Percentiles rank a stretch among this genome's conserved stretches.
phyloP scores from a whole-genome alignment of 1,284 basidiomycete species.

The Cerioporus squamosus region DNA sequence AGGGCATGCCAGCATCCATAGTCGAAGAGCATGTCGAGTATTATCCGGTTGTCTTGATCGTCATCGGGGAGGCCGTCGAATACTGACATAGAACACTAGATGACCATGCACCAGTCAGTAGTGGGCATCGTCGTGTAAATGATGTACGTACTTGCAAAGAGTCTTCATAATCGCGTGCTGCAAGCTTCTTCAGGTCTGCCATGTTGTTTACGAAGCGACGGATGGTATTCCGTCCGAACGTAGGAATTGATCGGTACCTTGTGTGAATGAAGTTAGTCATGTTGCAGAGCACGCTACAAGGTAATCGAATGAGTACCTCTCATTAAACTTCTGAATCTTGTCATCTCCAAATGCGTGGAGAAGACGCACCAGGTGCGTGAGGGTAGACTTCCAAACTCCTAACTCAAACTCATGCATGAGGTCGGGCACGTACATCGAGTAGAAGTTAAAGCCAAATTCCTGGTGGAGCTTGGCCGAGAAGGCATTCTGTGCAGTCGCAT shows the following conservation, averaged over 20 bases:
- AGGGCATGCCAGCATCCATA: conserved; percentile 35
- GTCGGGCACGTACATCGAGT: conserved; percentile 37
- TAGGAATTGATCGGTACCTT: conserved; percentile 18
- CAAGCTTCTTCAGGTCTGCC: conserved; percentile 31
- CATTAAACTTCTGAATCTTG: conserved; percentile 13
- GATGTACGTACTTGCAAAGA: conserved; percentile 27
- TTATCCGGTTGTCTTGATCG: conserved; percentile 28
- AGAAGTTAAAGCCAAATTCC: conserved; percentile 29
- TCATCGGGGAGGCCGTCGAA: conserved; percentile 29
- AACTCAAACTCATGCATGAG: conserved; percentile 44
- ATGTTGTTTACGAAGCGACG: conserved; percentile 29
- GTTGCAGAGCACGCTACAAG: too few species aligned
- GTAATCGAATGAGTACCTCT: conserved; percentile 13
- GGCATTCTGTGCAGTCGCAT: conserved; percentile 30
- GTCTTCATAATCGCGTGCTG: conserved; percentile 35
- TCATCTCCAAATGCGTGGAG: conserved; percentile 7
- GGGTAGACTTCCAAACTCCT: conserved; percentile 36
- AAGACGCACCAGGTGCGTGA: conserved; percentile 11
- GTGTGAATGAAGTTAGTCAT: too few species aligned
- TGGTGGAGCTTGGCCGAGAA: conserved; percentile 26
- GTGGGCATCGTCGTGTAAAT: too few species aligned
- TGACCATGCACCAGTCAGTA: too few species aligned
- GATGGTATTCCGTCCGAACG: conserved; percentile 33
- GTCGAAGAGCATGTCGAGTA: conserved; percentile 32
- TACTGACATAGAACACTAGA: not conserved